Evolutionary conservation across 495 filamentous ascomycete genomes (phyloP), one percentile per base, ranked within the genome.

Genomic region (Glutinoglossum americanum): DNA sequence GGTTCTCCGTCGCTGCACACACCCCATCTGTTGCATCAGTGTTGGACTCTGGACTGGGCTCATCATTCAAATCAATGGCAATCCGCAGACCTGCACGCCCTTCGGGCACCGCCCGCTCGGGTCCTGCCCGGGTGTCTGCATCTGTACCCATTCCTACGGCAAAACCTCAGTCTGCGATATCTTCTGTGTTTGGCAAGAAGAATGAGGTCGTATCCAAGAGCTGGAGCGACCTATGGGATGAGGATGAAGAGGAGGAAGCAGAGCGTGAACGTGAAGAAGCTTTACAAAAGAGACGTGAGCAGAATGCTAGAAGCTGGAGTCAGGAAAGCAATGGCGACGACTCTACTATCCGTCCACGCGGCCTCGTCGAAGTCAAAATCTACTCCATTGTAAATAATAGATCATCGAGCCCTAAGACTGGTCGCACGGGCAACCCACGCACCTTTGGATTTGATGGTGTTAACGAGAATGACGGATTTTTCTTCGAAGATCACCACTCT

Each of bases 191-290:
- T 65, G 85, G 85, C 27, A 82, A 80, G 66, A 79, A 84, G 65
- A 77, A 77, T 61, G 78, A 83, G 3, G 71, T 77, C 21, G 84
- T 89, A 11, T 92, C 89, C 28, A 94, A 96, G 80, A 96, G 89
- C 74, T 96, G 89, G 89, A 92, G 87, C 63, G 89, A 96, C 69
- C 74, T 96, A 62, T 96, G 85, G 82, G 89, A 95, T 57, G 89
- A 95, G 68, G 89, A 95, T 56, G 77, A 74, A 28, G 81, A 84
- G 62, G 82, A 92, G 62, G 69, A 76, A 51, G 75, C 77, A 19
- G 77, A 85, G 67, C 72, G 73, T 48, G 77, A 85, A 67, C 72
- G 73, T 48, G 55, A 62, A 23, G 33, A 51, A 6, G 59, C 75
- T 17, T 57, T 84, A 54, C 71, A 81, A 61, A 68, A 75, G 57